Percentiles rank a stretch among this genome's conserved stretches.
Conservation (phyloP, 257 asterid species). For the Henckelia pumila region DNA sequence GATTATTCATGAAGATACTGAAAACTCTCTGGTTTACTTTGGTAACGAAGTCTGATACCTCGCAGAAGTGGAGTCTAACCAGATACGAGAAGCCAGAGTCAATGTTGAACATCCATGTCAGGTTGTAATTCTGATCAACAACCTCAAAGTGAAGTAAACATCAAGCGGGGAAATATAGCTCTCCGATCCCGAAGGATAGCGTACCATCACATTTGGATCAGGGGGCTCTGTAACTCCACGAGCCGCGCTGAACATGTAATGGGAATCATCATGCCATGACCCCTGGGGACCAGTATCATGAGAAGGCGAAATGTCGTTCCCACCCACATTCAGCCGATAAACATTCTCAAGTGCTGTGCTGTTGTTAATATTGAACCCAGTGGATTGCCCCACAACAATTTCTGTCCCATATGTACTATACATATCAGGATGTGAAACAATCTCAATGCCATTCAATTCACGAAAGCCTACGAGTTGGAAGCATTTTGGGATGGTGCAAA, state of each 20-base stretch:
- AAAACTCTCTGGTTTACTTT: slow-evolving; percentile 47
- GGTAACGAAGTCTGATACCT: slow-evolving; percentile 34
- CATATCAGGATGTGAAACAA: slow-evolving; percentile 83
- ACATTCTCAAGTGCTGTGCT: slow-evolving; percentile 25
- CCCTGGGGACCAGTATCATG: slow-evolving; percentile 42
- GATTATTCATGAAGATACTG: slow-evolving; percentile 40
- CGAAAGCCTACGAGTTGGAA: slow-evolving; percentile 58
- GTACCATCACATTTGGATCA: slow-evolving; percentile 32
- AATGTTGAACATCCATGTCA: slow-evolving; percentile 43
- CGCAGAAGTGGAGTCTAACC: slow-evolving; percentile 61
- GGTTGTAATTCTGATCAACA: slow-evolving; percentile 40
- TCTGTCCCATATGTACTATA: slow-evolving; percentile 52
- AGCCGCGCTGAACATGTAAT: slow-evolving; percentile 38
- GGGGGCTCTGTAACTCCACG: slow-evolving; percentile 38
- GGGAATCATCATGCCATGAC: slow-evolving; percentile 45
- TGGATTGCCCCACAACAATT: slow-evolving; percentile 41
- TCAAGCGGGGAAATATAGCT: slow-evolving; percentile 52
- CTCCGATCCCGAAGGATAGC: slow-evolving; percentile 32
- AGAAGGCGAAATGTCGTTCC: slow-evolving; percentile 22
- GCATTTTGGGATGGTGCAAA: slow-evolving; percentile 51
- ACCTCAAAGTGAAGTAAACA: slow-evolving; percentile 39
- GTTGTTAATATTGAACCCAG: slow-evolving; percentile 46
- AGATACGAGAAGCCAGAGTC: slow-evolving; percentile 55
- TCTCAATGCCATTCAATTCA: slow-evolving; percentile 88
- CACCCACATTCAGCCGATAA: slow-evolving; percentile 27